Evolutionary conservation across 2,329 filamentous ascomycete species (phyloP).

Genomic region (Epichloe sylvatica): DNA sequence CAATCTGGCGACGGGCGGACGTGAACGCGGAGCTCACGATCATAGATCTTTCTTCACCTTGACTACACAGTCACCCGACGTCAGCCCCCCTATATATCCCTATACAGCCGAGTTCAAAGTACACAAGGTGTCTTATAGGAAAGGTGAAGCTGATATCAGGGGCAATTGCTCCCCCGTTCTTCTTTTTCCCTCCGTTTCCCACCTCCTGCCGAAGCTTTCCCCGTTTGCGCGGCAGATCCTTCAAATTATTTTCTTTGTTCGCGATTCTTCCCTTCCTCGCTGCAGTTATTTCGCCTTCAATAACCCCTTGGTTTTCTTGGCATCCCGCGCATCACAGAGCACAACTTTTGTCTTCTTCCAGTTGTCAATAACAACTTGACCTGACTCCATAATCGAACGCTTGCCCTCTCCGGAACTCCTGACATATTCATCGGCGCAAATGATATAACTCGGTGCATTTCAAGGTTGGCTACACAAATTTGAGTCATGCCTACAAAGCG

Average conservation of each 20-base stretch:
- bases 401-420: not conserved
- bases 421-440: slow-evolving; percentile 13
- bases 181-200: not conserved
- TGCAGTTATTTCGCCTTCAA: not conserved
- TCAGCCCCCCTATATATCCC: not conserved
- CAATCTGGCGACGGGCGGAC: not conserved
- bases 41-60: slow-evolving; percentile 1
- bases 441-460: slow-evolving; percentile 18
- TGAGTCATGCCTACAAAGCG: slow-evolving; percentile 43
- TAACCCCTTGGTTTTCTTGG: not conserved
- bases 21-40: slow-evolving; percentile 3
- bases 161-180: not conserved
- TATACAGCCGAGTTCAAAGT: not conserved
- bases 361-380: not conserved
- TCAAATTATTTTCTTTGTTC: not conserved
- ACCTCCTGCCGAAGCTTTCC: not conserved
- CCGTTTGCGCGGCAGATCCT: not conserved
- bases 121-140: not conserved
- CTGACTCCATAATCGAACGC: not conserved
- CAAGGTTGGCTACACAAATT: slow-evolving; percentile 7
- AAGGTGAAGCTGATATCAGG: not conserved
- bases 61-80: not conserved
- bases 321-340: not conserved
- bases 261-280: not conserved
- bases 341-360: not conserved